phyloP scores from a whole-genome alignment of 768 basidiomycete genomes.

The Fibroporia radiculosa region DNA sequence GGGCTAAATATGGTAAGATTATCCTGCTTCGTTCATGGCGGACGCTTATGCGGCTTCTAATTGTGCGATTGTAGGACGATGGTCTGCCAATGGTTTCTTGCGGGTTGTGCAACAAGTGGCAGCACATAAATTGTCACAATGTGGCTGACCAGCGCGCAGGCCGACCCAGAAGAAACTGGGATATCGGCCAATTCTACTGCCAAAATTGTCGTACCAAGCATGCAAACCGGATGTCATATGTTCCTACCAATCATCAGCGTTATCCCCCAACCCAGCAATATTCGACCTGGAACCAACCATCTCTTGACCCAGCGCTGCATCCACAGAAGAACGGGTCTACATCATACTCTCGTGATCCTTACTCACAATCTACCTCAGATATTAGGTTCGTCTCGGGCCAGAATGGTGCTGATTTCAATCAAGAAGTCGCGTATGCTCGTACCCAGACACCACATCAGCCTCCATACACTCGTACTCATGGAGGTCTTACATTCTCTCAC shows the following conservation, averaged over 20 bases:
- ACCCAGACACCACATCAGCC: neutral
- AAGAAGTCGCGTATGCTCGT: neutral
- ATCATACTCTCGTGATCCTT: slow-evolving; percentile 6
- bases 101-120: slow-evolving; percentile 78
- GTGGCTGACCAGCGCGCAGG: slow-evolving; percentile 56
- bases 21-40: neutral
- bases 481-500: slow-evolving; percentile 17
- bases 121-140: slow-evolving; percentile 85
- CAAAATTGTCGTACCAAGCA: slow-evolving; percentile 38
- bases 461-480: slow-evolving; percentile 11
- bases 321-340: slow-evolving; percentile 2
- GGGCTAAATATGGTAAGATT: slow-evolving; percentile 66
- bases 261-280: neutral
- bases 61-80: slow-evolving; percentile 52
- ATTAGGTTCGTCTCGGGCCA: slow-evolving; percentile 5
- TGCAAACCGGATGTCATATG: slow-evolving; percentile 4
- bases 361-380: slow-evolving; percentile 9
- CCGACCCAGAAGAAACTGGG: slow-evolving; percentile 71
- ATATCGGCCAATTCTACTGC: slow-evolving; percentile 77
- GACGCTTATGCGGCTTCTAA: slow-evolving; percentile 4
- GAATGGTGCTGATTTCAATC: neutral
- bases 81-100: slow-evolving; percentile 76
- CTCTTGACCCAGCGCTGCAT: slow-evolving; percentile 2
- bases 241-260: slow-evolving; percentile 9
- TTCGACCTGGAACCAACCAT: slow-evolving; percentile 5